A percentile compares a stretch with the other conserved stretches of the same genome.
Evolutionary conservation across 78 protist species (phyloP).

Genomic region (Reticulomyxa filosa): DNA sequence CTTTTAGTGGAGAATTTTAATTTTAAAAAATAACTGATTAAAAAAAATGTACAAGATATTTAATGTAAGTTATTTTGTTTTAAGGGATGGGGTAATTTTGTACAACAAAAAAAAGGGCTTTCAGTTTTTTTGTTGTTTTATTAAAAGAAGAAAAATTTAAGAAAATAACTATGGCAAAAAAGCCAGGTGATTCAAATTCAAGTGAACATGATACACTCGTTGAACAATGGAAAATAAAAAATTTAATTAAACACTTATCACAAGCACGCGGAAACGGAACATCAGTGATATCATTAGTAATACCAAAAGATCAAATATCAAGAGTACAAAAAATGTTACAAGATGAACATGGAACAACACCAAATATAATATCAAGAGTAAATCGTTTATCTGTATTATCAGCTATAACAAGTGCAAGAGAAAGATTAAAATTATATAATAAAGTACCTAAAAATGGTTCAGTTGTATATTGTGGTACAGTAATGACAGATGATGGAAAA

Average conservation of each 20-base stretch:
- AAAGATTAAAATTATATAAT: conserved; percentile 58
- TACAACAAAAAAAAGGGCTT: too few relatives aligned
- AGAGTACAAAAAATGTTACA: conserved; percentile 52
- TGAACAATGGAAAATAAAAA: conserved; percentile 64
- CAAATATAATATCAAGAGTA: conserved; percentile 87
- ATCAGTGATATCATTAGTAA: conserved; percentile 84
- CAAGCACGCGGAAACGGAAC: conserved; percentile 85
- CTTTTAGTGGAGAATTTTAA: too few relatives aligned
- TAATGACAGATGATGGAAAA: conserved; percentile 83
- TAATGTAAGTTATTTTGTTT: too few relatives aligned
- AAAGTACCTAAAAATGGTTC: conserved; percentile 76
- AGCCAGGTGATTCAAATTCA: too few relatives aligned
- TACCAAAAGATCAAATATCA: conserved; percentile 84
- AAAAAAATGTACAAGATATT: too few relatives aligned
- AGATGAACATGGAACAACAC: conserved; percentile 96
- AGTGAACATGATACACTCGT: conserved; percentile 12
- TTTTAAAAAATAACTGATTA: too few relatives aligned
- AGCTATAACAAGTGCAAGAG: conserved; percentile 74
- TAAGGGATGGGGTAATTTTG: too few relatives aligned
- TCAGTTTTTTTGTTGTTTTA: too few relatives aligned
- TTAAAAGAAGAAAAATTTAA: too few relatives aligned
- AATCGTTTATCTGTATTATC: conserved; percentile 53
- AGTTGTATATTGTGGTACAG: conserved; percentile 92
- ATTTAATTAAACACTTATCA: conserved; percentile 47
- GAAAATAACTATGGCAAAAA: too few relatives aligned